A percentile compares a stretch with the other conserved stretches of the same genome.
Evolutionary conservation across 768 basidiomycete genomes (phyloP).

Genomic region (Candolleomyces efflorescens): DNA sequence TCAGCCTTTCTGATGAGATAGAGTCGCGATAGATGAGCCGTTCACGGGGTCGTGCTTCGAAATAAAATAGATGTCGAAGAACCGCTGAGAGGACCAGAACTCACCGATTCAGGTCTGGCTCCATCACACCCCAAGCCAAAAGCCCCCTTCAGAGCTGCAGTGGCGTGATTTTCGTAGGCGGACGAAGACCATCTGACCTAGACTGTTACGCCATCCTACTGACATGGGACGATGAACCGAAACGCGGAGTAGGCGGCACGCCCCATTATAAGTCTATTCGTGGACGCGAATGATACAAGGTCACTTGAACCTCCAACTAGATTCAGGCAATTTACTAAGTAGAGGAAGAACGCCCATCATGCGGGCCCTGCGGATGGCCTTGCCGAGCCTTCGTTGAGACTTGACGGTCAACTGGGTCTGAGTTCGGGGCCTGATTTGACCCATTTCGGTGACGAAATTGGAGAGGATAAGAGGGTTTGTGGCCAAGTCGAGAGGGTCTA

Average conservation of each 20-base stretch:
- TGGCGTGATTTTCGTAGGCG: too few relatives aligned
- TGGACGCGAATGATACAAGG: not conserved
- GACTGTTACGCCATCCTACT: too few relatives aligned
- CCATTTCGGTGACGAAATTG: slow-evolving; percentile 66
- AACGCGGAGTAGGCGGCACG: too few relatives aligned
- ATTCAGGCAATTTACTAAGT: slow-evolving; percentile 29
- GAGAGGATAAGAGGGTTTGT: slow-evolving; percentile 56
- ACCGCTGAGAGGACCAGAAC: not conserved
- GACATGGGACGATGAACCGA: too few relatives aligned
- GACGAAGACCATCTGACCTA: not conserved
- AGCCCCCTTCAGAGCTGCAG: not conserved
- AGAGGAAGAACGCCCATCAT: slow-evolving; percentile 85
- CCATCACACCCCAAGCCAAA: not conserved
- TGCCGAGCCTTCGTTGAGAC: slow-evolving; percentile 73
- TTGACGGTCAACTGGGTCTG: slow-evolving; percentile 71
- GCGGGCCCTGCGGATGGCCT: slow-evolving; percentile 84
- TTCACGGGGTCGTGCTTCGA: not conserved
- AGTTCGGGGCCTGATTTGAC: slow-evolving; percentile 71
- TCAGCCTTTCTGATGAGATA: too few relatives aligned
- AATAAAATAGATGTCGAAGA: not conserved
- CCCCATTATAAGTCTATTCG: not conserved
- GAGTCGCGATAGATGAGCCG: too few relatives aligned
- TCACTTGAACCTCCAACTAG: not conserved
- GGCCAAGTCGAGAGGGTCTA: slow-evolving; percentile 73
- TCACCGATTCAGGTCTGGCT: not conserved